Base-by-base conservation (phyloP, 495 filamentous ascomycete genomes). In the Tuber microsphaerosporum region DNA sequence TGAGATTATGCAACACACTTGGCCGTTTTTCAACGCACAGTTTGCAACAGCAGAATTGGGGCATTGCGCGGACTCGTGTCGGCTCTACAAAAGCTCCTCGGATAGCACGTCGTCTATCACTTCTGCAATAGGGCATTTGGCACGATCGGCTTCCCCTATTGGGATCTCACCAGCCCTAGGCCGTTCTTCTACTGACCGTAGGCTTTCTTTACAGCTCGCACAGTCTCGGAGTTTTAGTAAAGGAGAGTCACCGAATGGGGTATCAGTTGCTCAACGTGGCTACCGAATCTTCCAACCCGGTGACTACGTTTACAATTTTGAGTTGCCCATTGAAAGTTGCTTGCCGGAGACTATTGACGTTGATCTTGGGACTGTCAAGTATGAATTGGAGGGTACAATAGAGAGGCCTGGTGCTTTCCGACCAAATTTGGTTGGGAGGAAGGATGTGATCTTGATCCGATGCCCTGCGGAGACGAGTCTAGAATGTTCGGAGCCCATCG, bases 401-500 rank as follows among this genome's bases (percentile, higher is more conserved):
- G 94, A 97, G 84, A 90, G 95, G 73, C 89, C 94, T 2, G 96
- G 96, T 3, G 92, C 94, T 6, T 98, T 99, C 85, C 92, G 94
- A 77, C 89, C 93, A 37, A 98, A 97, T 78, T 88, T 99, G 2
- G 86, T 93, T 48, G 95, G 95, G 31, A 88, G 85, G 20, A 91
- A 93, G 83, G 96, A 98, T 82, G 90, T 99, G 16, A 89, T 88
- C 6, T 88, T 99, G 69, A 92, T 99, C 42, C 91, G 95, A 22
- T 90, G 94, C 2, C 95, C 95, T 0, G 90, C 94, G 26, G 93
- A 98, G 85, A 89, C 94, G 71, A 98, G 94, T 7, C 85, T 98
- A 71, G 96, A 99, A 82, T 92, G 93, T 84, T 90, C 94, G 41
- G 95, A 99, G 82, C 95, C 95, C 20, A 99, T 99, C 83, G 94